Conservation (phyloP, 768 basidiomycete genomes). For the Russula olivacea region DNA sequence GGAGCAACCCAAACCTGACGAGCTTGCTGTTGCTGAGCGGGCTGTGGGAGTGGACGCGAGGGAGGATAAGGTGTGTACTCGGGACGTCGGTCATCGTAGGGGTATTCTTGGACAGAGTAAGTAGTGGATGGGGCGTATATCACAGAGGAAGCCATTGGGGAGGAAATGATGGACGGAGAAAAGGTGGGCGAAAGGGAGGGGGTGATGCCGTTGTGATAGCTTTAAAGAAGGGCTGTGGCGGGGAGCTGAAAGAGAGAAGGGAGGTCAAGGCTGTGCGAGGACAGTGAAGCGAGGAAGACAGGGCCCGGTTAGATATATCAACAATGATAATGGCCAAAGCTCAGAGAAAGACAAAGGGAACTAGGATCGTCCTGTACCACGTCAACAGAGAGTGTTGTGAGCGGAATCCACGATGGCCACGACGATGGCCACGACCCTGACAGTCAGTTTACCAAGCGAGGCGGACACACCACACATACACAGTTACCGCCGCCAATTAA, state of each 20-base stretch:
- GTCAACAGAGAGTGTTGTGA: not conserved
- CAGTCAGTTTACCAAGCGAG: no score
- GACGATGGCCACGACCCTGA: not conserved
- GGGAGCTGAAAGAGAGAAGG: not conserved
- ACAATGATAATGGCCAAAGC: not conserved
- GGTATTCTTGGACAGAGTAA: conserved; percentile 6
- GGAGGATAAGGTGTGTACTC: conserved; percentile 7
- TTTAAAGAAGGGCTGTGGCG: not conserved
- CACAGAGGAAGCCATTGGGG: conserved; percentile 11
- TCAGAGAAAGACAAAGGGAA: not conserved
- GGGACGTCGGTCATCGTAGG: conserved; percentile 3
- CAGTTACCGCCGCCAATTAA: no score
- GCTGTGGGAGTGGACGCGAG: not conserved
- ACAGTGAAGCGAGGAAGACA: not conserved
- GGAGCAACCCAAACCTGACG: conserved; percentile 19
- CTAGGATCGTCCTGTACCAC: not conserved
- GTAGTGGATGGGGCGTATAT: conserved; percentile 6
- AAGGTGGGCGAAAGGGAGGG: conserved; percentile 6
- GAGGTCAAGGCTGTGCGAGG: not conserved
- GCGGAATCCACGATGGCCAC: not conserved
- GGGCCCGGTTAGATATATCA: not conserved
- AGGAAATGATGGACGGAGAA: conserved; percentile 14
- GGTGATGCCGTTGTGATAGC: not conserved
- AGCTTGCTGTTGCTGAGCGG: conserved; percentile 2
- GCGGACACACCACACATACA: no score